These are phyloP conservation scores for Kurtzmaniella fragi DNA, from an alignment of 805 yeast species.

Conservation along the genomic window DNA sequence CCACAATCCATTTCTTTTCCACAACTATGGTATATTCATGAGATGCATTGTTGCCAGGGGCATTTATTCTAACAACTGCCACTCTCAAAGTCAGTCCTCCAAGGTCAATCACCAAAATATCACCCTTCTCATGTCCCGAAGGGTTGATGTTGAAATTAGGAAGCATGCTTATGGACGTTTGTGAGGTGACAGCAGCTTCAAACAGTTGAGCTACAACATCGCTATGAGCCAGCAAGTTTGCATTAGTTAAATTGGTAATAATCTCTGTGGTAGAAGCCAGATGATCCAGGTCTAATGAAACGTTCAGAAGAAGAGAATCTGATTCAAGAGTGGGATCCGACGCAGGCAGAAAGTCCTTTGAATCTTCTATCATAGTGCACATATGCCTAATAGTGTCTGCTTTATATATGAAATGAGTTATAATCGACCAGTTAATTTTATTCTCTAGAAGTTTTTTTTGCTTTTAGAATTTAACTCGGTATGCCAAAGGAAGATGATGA, in stretches of 20 bases:
- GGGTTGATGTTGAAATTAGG: conserved; percentile 36
- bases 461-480: too few species aligned
- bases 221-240: conserved; percentile 12
- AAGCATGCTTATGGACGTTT: conserved; percentile 32
- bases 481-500: too few species aligned
- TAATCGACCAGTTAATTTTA: too few species aligned
- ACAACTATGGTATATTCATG: conserved; percentile 21
- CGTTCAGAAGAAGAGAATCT: neutral
- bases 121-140: conserved; percentile 31
- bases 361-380: too few species aligned
- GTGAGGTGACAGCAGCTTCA: conserved; percentile 21
- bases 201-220: conserved; percentile 18
- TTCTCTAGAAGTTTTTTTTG: too few species aligned
- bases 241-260: too few species aligned
- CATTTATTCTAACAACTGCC: conserved; percentile 30
- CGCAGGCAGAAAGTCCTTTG: neutral
- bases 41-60: conserved; percentile 9
- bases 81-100: conserved; percentile 55
- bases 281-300: too few species aligned
- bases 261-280: too few species aligned
- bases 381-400: too few species aligned
- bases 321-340: neutral
- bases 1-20: conserved; percentile 35
- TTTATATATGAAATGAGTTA: too few species aligned
- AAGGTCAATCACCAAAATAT: conserved; percentile 45